These are phyloP conservation scores for Kokia cookei DNA, from an alignment of 441 rosid genomes.

Conservation along the genomic window DNA sequence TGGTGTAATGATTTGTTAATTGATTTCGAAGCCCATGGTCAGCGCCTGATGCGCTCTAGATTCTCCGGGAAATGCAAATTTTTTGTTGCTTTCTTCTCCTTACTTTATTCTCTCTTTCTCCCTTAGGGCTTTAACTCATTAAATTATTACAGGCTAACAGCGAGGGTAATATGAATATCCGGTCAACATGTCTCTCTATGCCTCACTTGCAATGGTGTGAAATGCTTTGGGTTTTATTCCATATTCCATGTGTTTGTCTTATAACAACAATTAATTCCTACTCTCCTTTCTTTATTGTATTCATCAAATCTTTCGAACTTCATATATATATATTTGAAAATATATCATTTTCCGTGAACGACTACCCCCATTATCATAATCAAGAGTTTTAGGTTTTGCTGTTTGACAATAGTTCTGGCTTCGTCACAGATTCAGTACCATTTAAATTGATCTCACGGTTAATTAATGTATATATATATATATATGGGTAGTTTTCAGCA, in stretches of 20 bases:
- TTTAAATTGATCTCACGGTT: not conserved
- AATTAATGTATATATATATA: no score
- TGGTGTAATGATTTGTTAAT: constrained; percentile 29
- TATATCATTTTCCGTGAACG: not conserved
- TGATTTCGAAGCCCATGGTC: constrained; percentile 57
- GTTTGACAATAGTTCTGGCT: no score
- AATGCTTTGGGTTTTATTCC: constrained; percentile 53
- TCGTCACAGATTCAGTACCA: not conserved
- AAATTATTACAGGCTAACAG: constrained; percentile 17
- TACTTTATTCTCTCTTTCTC: constrained; percentile 20
- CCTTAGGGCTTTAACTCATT: constrained; percentile 25
- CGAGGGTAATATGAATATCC: constrained; percentile 24
- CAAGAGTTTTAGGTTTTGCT: not conserved
- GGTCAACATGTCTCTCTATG: constrained; percentile 56
- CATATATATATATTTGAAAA: not conserved
- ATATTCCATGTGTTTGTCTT: constrained; percentile 89
- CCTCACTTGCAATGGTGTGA: constrained; percentile 44
- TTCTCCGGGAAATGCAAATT: constrained; percentile 63
- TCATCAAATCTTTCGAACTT: not conserved
- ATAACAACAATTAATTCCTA: constrained; percentile 12
- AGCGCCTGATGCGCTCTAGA: constrained; percentile 99
- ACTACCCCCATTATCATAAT: not conserved
- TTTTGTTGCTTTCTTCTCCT: constrained; percentile 18
- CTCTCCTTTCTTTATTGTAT: not conserved
- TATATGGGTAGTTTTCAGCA: not conserved